phyloP scores from a whole-genome alignment of 1,284 basidiomycete genomes.

The Pyrrhoderma lamaoense region DNA sequence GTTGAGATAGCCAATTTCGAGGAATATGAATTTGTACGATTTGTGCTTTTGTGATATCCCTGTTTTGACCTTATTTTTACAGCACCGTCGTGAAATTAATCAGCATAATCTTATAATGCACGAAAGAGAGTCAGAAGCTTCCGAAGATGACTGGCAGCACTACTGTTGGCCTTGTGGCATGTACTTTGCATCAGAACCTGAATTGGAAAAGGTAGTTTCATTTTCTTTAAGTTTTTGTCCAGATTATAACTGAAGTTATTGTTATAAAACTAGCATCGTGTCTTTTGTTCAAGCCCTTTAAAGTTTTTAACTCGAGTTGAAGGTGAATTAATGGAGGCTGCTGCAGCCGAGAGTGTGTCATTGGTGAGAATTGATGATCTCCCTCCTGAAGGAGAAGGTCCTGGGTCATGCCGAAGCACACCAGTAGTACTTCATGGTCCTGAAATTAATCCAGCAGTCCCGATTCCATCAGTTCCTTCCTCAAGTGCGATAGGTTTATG shows the following conservation, averaged over 20 bases:
- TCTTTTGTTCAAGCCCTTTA: not conserved
- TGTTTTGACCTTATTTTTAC: too few species aligned
- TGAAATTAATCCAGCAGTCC: too few species aligned
- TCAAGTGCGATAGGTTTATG: too few species aligned
- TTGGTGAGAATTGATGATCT: too few species aligned
- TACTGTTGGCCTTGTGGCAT: constrained; percentile 1
- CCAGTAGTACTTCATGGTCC: too few species aligned
- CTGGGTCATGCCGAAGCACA: too few species aligned
- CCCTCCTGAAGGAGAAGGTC: too few species aligned
- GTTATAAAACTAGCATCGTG: not conserved
- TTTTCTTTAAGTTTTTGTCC: not conserved
- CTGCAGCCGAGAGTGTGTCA: too few species aligned
- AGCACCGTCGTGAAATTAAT: not conserved
- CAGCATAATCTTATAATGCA: constrained; percentile 3
- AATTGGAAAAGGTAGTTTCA: not conserved
- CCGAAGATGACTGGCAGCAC: constrained; percentile 2
- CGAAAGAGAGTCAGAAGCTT: not conserved
- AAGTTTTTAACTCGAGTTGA: constrained; percentile 2
- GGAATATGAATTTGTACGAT: too few species aligned
- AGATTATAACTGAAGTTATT: not conserved
- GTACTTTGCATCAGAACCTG: constrained; percentile 1
- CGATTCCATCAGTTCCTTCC: too few species aligned
- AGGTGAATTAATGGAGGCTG: not conserved
- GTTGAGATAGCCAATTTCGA: too few species aligned
- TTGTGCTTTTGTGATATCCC: too few species aligned